phyloP scores from a whole-genome alignment of 78 protist genomes.

The Dictyostelium purpureum region DNA sequence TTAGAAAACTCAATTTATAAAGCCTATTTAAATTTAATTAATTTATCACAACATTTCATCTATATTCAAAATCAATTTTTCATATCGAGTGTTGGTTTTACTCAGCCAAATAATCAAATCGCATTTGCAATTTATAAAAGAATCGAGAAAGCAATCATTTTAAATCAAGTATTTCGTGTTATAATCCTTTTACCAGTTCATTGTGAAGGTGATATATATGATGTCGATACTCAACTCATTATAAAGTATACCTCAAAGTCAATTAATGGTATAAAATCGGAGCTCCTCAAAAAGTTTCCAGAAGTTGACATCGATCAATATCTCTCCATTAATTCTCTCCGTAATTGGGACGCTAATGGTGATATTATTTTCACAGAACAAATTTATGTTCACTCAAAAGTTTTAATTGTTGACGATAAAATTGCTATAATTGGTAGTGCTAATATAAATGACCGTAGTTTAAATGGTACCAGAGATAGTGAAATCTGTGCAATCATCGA shows the following conservation, averaged over 20 bases:
- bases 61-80: constrained; percentile 82
- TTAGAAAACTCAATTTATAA: constrained; percentile 78
- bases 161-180: constrained; percentile 41
- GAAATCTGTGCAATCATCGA: constrained; percentile 55
- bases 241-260: constrained; percentile 55
- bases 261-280: constrained; percentile 40
- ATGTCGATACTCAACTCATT: constrained; percentile 46
- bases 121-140: constrained; percentile 59
- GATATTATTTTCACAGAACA: constrained; percentile 77
- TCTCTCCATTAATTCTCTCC: constrained; percentile 9
- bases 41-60: constrained; percentile 74
- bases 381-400: constrained; percentile 91
- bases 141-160: constrained; percentile 57
- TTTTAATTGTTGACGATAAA: constrained; percentile 91
- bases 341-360: constrained; percentile 47
- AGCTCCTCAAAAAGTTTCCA: constrained; percentile 49
- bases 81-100: constrained; percentile 24
- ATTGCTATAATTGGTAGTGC: constrained; percentile 88
- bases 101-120: constrained; percentile 63
- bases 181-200: constrained; percentile 44
- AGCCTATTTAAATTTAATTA: constrained; percentile 61
- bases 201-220: constrained; percentile 55
- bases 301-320: constrained; percentile 55
- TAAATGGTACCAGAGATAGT: constrained; percentile 55
- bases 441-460: constrained; percentile 90